These are phyloP conservation scores for Elsinoe perseae DNA, from an alignment of 2,329 filamentous ascomycete genomes.

Conservation along the genomic window DNA sequence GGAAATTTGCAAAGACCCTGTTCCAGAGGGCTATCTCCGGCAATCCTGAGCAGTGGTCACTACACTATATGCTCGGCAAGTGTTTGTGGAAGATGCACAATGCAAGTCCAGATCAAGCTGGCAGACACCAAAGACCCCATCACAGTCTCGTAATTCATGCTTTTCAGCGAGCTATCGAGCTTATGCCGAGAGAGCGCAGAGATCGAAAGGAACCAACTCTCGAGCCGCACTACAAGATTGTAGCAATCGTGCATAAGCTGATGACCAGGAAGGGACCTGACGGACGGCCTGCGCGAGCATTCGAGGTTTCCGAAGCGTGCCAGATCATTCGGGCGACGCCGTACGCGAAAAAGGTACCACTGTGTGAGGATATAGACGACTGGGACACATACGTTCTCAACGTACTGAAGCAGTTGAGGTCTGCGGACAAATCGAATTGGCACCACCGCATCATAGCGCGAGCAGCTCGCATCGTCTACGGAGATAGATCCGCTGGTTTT, in stretches of 20 bases:
- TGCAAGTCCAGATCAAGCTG: constrained; percentile 27
- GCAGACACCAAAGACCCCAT: not conserved
- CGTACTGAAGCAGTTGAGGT: constrained; percentile 52
- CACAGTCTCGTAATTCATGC: constrained; percentile 13
- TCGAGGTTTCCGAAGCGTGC: constrained; percentile 38
- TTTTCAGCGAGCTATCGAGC: constrained; percentile 46
- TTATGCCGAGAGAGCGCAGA: constrained; percentile 48
- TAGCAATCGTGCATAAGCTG: constrained; percentile 74
- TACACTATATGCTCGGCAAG: constrained; percentile 63
- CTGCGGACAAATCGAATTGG: constrained; percentile 87
- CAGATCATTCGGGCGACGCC: constrained; percentile 41
- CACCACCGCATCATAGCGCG: constrained; percentile 85
- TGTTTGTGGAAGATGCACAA: constrained; percentile 64
- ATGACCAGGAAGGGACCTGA: constrained; percentile 47
- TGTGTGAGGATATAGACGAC: constrained; percentile 43
- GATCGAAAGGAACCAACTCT: constrained; percentile 67
- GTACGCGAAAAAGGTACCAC: constrained; percentile 47
- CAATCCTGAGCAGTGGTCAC: constrained; percentile 56
- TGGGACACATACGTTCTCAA: constrained; percentile 57
- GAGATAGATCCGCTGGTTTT: constrained; percentile 43
- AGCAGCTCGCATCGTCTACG: constrained; percentile 55
- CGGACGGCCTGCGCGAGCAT: constrained; percentile 33
- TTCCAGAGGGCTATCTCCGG: constrained; percentile 53
- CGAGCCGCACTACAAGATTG: constrained; percentile 87
- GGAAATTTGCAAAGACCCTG: constrained; percentile 57